phyloP scores from a whole-genome alignment of 2,329 filamentous ascomycete genomes.

The Akanthomyces dipterigenus region DNA sequence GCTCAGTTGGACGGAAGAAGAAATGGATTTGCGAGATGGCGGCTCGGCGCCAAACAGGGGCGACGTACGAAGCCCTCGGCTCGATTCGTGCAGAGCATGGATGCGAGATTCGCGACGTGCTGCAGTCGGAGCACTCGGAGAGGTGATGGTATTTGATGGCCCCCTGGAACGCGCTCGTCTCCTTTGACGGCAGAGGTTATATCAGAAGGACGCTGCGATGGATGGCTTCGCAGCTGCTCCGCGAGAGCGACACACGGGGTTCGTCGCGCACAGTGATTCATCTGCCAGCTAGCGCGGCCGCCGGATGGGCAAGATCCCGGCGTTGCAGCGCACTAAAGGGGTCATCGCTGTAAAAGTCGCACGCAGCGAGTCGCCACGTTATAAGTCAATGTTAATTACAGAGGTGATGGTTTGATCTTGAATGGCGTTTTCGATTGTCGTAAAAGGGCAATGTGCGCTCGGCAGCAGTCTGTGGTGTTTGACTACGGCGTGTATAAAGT shows the following conservation, averaged over 20 bases:
- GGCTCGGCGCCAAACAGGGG: too few species aligned
- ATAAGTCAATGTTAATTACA: too few species aligned
- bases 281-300: background rate
- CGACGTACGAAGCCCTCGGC: conserved; percentile 11
- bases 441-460: too few species aligned
- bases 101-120: background rate
- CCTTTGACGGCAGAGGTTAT: too few species aligned
- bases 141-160: too few species aligned
- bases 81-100: conserved; percentile 6
- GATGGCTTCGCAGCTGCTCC: background rate
- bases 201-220: background rate
- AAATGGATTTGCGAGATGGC: too few species aligned
- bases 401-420: background rate
- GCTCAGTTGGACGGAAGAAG: background rate
- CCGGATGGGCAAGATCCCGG: background rate
- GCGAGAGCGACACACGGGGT: background rate
- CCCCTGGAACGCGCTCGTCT: too few species aligned
- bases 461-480: too few species aligned
- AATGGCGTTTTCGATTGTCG: background rate
- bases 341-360: background rate
- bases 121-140: background rate
- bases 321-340: background rate
- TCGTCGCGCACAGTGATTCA: background rate
- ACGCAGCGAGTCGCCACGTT: too few species aligned
- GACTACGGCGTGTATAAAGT: too few species aligned